Evolutionary conservation across 805 yeast species (phyloP).

Genomic region (Suhomyces vadensis): DNA sequence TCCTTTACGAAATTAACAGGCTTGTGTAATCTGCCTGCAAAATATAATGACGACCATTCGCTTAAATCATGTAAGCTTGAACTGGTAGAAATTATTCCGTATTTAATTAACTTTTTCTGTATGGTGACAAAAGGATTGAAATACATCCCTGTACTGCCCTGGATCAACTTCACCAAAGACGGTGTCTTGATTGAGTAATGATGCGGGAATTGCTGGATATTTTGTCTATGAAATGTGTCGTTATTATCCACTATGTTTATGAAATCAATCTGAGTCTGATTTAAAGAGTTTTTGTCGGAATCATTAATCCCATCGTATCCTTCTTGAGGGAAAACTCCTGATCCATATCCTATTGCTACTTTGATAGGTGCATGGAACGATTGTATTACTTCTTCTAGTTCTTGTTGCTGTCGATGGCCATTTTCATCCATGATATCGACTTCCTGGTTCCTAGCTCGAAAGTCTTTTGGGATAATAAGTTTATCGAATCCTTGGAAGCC

Average conservation of each 20-base stretch:
- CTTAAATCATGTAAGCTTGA: slow-evolving; percentile 65
- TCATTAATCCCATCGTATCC: slow-evolving; percentile 32
- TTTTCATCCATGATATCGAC: slow-evolving; percentile 10
- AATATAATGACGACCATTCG: slow-evolving; percentile 83
- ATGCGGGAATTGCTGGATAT: slow-evolving; percentile 61
- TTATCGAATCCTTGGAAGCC: slow-evolving; percentile 26
- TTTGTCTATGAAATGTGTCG: slow-evolving; percentile 72
- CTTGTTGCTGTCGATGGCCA: slow-evolving; percentile 23
- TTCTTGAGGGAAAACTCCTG: slow-evolving; percentile 82
- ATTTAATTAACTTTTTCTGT: slow-evolving; percentile 58
- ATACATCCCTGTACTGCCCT: slow-evolving; percentile 76
- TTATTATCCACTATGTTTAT: slow-evolving; percentile 80
- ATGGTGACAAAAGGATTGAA: slow-evolving; percentile 86
- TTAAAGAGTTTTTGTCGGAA: slow-evolving; percentile 18
- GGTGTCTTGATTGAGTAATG: slow-evolving; percentile 66
- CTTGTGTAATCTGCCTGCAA: slow-evolving; percentile 92
- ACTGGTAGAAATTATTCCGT: slow-evolving; percentile 77
- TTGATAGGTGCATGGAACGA: slow-evolving; percentile 70
- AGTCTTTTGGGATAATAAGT: slow-evolving; percentile 18
- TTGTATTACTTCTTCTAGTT: slow-evolving; percentile 51
- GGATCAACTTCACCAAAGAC: slow-evolving; percentile 40
- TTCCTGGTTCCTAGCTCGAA: slow-evolving; percentile 16
- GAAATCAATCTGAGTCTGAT: slow-evolving; percentile 76
- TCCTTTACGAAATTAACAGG: slow-evolving; percentile 80
- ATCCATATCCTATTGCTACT: slow-evolving; percentile 91